Conservation (phyloP, 352 stramenopile genomes). For the Bremia lactucae region DNA sequence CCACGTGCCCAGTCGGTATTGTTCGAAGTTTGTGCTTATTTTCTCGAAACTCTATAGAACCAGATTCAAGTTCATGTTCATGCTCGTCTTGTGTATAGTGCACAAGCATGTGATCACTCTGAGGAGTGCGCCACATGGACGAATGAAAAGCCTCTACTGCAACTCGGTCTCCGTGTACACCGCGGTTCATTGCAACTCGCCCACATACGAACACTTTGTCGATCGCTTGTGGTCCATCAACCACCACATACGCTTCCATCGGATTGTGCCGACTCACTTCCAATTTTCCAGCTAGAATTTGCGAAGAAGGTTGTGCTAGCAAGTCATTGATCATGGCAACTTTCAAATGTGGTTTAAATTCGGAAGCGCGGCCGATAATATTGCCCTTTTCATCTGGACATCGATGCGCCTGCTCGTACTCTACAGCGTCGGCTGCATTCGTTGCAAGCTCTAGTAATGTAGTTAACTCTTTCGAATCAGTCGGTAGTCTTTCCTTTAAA, state of each 20-base stretch:
- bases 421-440: slow-evolving; percentile 48
- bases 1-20: slow-evolving; percentile 70
- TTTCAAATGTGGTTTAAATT: slow-evolving; percentile 50
- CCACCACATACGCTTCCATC: slow-evolving; percentile 59
- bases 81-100: slow-evolving; percentile 58
- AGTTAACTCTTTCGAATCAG: slow-evolving; percentile 13
- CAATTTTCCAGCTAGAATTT: slow-evolving; percentile 38
- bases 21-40: slow-evolving; percentile 7
- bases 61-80: slow-evolving; percentile 16
- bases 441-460: slow-evolving; percentile 49
- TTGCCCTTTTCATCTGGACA: slow-evolving; percentile 17
- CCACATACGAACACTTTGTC: slow-evolving; percentile 67
- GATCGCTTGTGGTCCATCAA: slow-evolving; percentile 28
- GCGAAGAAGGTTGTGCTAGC: slow-evolving; percentile 15
- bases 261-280: slow-evolving; percentile 66
- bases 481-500: slow-evolving; percentile 27
- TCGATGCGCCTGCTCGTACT: slow-evolving; percentile 33
- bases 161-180: slow-evolving; percentile 95
- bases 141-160: slow-evolving; percentile 87
- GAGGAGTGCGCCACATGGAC: slow-evolving; percentile 56
- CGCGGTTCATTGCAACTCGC: slow-evolving; percentile 90
- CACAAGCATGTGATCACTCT: slow-evolving; percentile 53
- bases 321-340: slow-evolving; percentile 26
- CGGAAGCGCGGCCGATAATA: slow-evolving; percentile 9
- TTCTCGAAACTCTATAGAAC: slow-evolving; percentile 6